Evolutionary conservation across 768 basidiomycete species (phyloP).

Genomic region (Strobilomyces echinocephalus): DNA sequence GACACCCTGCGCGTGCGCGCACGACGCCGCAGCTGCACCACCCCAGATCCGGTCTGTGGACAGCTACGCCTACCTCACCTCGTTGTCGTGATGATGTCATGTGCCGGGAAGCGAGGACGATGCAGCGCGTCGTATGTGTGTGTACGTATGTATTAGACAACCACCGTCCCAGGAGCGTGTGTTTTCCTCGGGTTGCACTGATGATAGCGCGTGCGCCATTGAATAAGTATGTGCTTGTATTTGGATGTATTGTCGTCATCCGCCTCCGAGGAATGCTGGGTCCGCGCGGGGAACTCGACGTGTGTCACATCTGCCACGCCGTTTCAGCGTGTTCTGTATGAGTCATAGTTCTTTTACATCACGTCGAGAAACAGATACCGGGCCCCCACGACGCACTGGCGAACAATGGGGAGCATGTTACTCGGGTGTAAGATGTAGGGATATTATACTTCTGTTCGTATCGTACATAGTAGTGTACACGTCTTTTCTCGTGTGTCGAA

Average conservation of each 20-base stretch:
- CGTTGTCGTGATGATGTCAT: conserved; percentile 19
- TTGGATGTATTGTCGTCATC: neutral
- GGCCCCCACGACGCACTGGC: neutral
- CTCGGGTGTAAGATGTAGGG: conserved; percentile 9
- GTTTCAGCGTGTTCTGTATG: neutral
- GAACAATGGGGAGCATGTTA: neutral
- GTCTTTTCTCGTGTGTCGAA: conserved; percentile 11
- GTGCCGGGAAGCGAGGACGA: neutral
- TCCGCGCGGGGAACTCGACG: neutral
- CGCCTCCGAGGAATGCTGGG: neutral
- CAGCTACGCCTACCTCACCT: conserved; percentile 12
- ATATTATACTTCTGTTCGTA: conserved; percentile 24
- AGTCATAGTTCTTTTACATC: conserved; percentile 9
- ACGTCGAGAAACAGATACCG: neutral
- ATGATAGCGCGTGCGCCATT: neutral
- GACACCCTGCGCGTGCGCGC: conserved; percentile 1
- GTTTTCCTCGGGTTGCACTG: conserved; percentile 2
- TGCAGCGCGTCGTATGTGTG: conserved; percentile 4
- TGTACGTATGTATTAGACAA: conserved; percentile 11
- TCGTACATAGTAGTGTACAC: conserved; percentile 27
- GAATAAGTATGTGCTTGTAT: neutral
- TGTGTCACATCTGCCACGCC: conserved; percentile 9
- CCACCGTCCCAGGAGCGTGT: conserved; percentile 1
- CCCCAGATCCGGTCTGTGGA: conserved; percentile 14
- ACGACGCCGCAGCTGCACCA: conserved; percentile 3